Base-by-base conservation (phyloP, 1,284 basidiomycete species). In the Cryptococcus amylolentus region DNA sequence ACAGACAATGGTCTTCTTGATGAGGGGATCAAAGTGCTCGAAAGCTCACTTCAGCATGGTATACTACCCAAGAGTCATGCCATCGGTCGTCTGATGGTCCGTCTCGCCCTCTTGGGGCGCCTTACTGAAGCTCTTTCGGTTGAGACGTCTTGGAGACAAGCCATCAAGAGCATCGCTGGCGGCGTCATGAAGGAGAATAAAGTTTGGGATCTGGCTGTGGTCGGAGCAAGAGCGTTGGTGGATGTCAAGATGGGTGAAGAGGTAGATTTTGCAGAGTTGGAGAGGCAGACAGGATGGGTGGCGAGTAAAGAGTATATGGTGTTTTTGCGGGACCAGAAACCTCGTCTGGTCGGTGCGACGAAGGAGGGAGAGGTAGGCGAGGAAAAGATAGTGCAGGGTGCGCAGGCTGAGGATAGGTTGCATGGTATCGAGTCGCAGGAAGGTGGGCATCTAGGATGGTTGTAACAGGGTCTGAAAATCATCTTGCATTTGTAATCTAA, bases 81-180 rank as follows among this genome's bases (percentile, higher is more conserved):
- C 1, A 58, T 70, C 10, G 67, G 70, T 10, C 51, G 62, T 16
- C 55, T 75, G 9, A 72, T 75, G 66, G 52, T 67, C 16, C 55
- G 55, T 35, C 62, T 73, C 2, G 64, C 64, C 1, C 46, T 58
- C 1, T 41, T 37, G 0, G 62, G 54, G 7, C 52, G 64, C 27
- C 26, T 51, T 10, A 61, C 54, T 16, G 65, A 69, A 5, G 70
- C 70, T 1, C 57, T 64, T 35, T 45, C 49, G 6, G 63, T 66
- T 1, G 69, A 72, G 49, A 27, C 7, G 16, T 4, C 18, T 4
- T 72, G 69, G 70, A 56, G 68, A 35, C 55, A 43, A 0, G 38
- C 60, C 4, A 28, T 52, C 18, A 35, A 35, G 31, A 6, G 31
- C 31, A 35, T 8, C 31, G 47, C 16, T 10, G 27, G n/a, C 31